Percentiles rank a stretch among this genome's conserved stretches.
Evolutionary conservation across 2,329 filamentous ascomycete species (phyloP).

Genomic region (Tolypocladium album): DNA sequence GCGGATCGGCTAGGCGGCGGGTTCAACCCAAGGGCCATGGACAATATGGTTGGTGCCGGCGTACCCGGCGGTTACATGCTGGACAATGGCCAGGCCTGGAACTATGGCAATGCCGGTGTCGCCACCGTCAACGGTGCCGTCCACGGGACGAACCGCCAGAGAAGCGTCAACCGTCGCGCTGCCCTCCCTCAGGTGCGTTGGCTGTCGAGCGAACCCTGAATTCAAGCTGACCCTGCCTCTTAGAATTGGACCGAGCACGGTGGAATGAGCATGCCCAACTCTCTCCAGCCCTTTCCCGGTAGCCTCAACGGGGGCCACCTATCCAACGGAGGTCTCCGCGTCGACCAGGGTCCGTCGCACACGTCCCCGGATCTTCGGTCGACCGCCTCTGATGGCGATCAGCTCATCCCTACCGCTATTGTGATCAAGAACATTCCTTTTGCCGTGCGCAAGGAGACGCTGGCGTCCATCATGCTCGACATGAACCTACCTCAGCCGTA

Average conservation of each 20-base stretch:
- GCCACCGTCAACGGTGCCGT: conserved; percentile 52
- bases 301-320: conserved; percentile 24
- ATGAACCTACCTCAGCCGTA: conserved; percentile 90
- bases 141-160: conserved; percentile 49
- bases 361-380: conserved; percentile 30
- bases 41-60: conserved; percentile 27
- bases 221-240: background rate
- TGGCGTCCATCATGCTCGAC: conserved; percentile 88
- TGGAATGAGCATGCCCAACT: conserved; percentile 29
- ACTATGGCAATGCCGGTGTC: conserved; percentile 58
- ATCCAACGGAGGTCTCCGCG: conserved; percentile 31
- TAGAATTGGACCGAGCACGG: conserved; percentile 42
- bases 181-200: conserved; percentile 64
- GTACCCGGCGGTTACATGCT: conserved; percentile 39
- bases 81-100: conserved; percentile 73
- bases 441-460: conserved; percentile 91
- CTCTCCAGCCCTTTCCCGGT: conserved; percentile 22
- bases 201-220: background rate
- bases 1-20: conserved; percentile 54
- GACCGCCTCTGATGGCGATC: conserved; percentile 52
- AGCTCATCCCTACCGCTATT: conserved; percentile 94
- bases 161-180: conserved; percentile 41
- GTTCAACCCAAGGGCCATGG: conserved; percentile 49
- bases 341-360: conserved; percentile 28
- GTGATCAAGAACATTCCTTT: conserved; percentile 99